These are phyloP conservation scores for Ramaria sp. DNA, from an alignment of 768 basidiomycete species.

Conservation along the genomic window DNA sequence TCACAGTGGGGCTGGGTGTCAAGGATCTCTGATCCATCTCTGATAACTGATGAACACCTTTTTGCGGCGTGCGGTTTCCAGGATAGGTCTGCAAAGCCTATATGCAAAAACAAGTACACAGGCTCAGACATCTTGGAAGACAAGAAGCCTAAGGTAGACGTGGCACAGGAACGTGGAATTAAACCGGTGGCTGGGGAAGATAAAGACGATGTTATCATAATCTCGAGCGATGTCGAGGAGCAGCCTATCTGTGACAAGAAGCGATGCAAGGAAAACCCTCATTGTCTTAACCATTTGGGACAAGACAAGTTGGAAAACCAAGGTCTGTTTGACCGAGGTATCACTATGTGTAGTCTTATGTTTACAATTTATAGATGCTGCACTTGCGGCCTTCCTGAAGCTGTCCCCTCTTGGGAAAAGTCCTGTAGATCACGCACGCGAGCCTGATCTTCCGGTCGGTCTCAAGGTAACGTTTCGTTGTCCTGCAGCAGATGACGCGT, in stretches of 20 bases:
- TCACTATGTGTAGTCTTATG: slow-evolving; percentile 8
- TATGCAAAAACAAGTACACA: slow-evolving; percentile 51
- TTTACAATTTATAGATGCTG: slow-evolving; percentile 30
- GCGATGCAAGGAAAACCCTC: slow-evolving; percentile 64
- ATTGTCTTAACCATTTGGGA: slow-evolving; percentile 82
- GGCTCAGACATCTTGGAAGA: slow-evolving; percentile 11
- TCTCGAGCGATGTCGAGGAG: slow-evolving; percentile 59
- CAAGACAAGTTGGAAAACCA: slow-evolving; percentile 73
- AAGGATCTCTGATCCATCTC: slow-evolving; percentile 41
- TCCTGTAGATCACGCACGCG: slow-evolving; percentile 40
- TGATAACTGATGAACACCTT: slow-evolving; percentile 60
- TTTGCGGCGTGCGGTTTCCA: slow-evolving; percentile 61
- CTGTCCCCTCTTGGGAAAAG: slow-evolving; percentile 41
- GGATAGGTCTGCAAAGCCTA: slow-evolving; percentile 33
- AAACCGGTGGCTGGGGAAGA: slow-evolving; percentile 26
- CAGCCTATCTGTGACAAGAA: slow-evolving; percentile 44
- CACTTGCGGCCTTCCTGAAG: slow-evolving; percentile 41
- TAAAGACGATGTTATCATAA: slow-evolving; percentile 51
- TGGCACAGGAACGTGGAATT: slow-evolving; percentile 7
- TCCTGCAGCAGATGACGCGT: neutral
- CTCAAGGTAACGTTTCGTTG: slow-evolving; percentile 43
- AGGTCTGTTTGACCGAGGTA: slow-evolving; percentile 32
- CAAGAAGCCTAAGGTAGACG: slow-evolving; percentile 8
- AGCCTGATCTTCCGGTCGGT: slow-evolving; percentile 57
- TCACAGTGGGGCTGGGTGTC: slow-evolving; percentile 78